Conservation (phyloP, 495 filamentous ascomycete species). For the Hypomontagnella monticulosa region DNA sequence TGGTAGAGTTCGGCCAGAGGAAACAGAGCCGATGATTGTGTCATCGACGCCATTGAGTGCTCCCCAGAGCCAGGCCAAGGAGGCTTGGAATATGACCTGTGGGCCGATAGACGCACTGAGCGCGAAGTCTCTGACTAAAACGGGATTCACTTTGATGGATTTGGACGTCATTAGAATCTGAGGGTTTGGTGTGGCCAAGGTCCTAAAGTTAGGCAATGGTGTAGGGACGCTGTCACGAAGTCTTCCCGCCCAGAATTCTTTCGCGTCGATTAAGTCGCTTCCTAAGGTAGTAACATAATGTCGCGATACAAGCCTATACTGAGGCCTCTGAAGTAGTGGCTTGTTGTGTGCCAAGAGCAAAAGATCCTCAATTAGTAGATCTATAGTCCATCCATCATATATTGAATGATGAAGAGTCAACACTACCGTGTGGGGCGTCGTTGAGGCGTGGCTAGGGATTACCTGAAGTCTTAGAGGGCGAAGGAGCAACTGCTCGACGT, state of each 20-base stretch:
- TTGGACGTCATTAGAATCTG: constrained; percentile 21
- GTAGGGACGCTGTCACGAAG: constrained; percentile 56
- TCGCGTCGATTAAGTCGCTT: constrained; percentile 35
- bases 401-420: constrained; percentile 73
- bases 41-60: constrained; percentile 70
- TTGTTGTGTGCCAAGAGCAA: constrained; percentile 49
- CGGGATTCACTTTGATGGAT: constrained; percentile 41
- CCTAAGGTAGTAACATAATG: constrained; percentile 9
- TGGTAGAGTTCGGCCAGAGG: constrained; percentile 77
- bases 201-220: constrained; percentile 53
- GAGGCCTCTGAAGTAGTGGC: constrained; percentile 52
- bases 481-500: constrained; percentile 56
- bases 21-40: constrained; percentile 76
- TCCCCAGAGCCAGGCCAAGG: constrained; percentile 71
- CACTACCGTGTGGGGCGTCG: constrained; percentile 31
- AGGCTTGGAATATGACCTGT: constrained; percentile 76
- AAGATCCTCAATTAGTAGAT: constrained; percentile 74
- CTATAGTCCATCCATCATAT: constrained; percentile 88
- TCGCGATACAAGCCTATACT: constrained; percentile 58
- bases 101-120: constrained; percentile 45
- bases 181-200: constrained; percentile 17
- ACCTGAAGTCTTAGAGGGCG: constrained; percentile 68
- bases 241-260: constrained; percentile 65
- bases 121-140: constrained; percentile 21
- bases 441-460: background rate